Conservation (phyloP, 1,284 basidiomycete species). For the Microbotryum silenes-acaulis region DNA sequence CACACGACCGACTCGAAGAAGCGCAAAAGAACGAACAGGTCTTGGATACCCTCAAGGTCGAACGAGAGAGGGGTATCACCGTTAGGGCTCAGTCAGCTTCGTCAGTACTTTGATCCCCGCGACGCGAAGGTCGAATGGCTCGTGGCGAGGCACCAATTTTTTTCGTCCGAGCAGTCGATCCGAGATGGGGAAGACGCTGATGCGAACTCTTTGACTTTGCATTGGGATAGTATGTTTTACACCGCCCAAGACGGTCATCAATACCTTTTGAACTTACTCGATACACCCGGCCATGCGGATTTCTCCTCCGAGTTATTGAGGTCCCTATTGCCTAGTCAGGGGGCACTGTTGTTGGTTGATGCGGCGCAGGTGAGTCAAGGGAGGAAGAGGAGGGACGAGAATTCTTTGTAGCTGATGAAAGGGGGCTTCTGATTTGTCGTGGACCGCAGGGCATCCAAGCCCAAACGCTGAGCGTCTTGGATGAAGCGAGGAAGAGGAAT, state of each 20-base stretch:
- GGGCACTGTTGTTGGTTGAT: conserved; percentile 82
- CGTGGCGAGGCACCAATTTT: background rate
- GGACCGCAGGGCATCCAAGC: conserved; percentile 79
- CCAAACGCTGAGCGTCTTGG: conserved; percentile 91
- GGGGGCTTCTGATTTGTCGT: background rate
- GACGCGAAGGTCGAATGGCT: background rate
- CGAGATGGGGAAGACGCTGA: background rate
- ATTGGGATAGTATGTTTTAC: conserved; percentile 52
- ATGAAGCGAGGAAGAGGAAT: conserved; percentile 72
- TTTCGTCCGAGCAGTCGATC: conserved; percentile 5
- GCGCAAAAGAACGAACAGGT: conserved; percentile 72
- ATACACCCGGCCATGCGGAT: conserved; percentile 95
- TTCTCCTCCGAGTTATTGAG: conserved; percentile 95
- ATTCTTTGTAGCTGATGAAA: background rate
- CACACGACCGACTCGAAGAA: conserved; percentile 45
- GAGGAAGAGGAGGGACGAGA: conserved; percentile 31
- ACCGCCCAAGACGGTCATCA: conserved; percentile 49
- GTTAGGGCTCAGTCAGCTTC: conserved; percentile 90
- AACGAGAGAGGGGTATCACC: conserved; percentile 78
- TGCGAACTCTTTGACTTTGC: background rate
- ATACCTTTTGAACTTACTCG: conserved; percentile 88
- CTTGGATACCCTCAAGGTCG: conserved; percentile 92
- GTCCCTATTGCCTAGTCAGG: conserved; percentile 86
- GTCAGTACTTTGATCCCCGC: conserved; percentile 38
- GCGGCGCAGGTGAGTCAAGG: conserved; percentile 55